These are phyloP conservation scores for Fraxinus dipetala DNA, from an alignment of 305 asterid genomes.

Conservation along the genomic window DNA sequence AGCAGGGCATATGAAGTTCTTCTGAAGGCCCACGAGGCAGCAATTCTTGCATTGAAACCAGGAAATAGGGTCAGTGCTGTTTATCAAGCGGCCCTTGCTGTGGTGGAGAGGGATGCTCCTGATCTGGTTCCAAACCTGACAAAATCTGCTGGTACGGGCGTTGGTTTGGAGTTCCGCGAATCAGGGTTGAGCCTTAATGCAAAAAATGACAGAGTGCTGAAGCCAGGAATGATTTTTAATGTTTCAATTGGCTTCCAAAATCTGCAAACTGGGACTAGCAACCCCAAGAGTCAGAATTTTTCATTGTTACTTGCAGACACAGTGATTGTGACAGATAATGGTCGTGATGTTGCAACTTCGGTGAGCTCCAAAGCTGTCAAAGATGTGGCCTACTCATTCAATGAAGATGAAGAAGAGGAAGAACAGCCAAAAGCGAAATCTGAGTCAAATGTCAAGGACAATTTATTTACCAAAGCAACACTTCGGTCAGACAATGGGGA, in stretches of 20 bases:
- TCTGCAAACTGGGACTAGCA: conserved; percentile 39
- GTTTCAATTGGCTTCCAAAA: conserved; percentile 70
- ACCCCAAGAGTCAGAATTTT: conserved; percentile 47
- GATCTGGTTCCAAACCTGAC: conserved; percentile 52
- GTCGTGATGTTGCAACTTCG: conserved; percentile 48
- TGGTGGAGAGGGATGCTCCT: conserved; percentile 64
- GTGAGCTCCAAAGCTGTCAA: conserved; percentile 44
- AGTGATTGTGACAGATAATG: conserved; percentile 42
- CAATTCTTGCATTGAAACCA: conserved; percentile 57
- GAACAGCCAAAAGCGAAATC: conserved; percentile 29
- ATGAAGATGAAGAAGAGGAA: conserved; percentile 53
- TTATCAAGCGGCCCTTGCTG: conserved; percentile 53
- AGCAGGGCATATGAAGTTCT: conserved; percentile 70
- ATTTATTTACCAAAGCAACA: conserved; percentile 50
- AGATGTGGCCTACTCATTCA: conserved; percentile 52
- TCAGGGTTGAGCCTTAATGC: conserved; percentile 51
- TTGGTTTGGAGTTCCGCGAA: conserved; percentile 80
- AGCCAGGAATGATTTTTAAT: conserved; percentile 65
- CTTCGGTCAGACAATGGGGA: conserved; percentile 69
- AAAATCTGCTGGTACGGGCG: conserved; percentile 77
- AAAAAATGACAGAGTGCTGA: conserved; percentile 50
- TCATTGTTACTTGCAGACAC: conserved; percentile 65
- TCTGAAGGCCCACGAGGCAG: conserved; percentile 67
- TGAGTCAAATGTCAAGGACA: conserved; percentile 29
- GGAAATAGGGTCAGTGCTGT: conserved; percentile 50